phyloP scores from a whole-genome alignment of 2,329 filamentous ascomycete genomes.

The Colletotrichum noveboracense region DNA sequence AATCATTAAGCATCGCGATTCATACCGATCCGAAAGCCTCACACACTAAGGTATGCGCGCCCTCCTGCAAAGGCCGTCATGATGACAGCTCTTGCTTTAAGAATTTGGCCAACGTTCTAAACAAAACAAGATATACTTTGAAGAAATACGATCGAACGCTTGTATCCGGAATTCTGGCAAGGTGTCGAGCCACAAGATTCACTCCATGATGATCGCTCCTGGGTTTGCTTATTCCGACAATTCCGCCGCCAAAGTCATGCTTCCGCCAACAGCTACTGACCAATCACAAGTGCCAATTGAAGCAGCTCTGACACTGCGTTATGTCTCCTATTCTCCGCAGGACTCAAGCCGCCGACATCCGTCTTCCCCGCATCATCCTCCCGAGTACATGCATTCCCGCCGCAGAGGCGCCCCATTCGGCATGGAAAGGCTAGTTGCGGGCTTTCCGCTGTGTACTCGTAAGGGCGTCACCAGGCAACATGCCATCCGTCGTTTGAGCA shows the following conservation, averaged over 20 bases:
- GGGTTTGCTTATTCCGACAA: background rate
- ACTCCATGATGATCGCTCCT: too few relatives aligned
- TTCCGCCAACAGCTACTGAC: background rate
- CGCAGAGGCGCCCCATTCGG: background rate
- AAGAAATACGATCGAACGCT: too few relatives aligned
- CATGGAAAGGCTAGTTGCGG: constrained; percentile 12
- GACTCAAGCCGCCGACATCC: background rate
- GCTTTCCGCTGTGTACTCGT: background rate
- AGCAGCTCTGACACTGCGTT: background rate
- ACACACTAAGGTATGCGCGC: too few relatives aligned
- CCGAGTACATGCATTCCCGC: background rate
- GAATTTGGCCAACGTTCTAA: too few relatives aligned
- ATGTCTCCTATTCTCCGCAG: background rate
- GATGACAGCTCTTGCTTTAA: too few relatives aligned
- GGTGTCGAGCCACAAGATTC: too few relatives aligned
- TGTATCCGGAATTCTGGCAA: too few relatives aligned
- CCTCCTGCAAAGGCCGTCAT: too few relatives aligned
- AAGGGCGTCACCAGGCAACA: background rate
- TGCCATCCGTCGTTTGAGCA: background rate
- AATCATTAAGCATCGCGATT: too few relatives aligned
- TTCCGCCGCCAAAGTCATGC: background rate
- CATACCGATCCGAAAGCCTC: too few relatives aligned
- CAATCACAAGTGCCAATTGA: background rate
- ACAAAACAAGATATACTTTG: too few relatives aligned
- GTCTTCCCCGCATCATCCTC: constrained; percentile 13